Evolutionary conservation across 2,329 filamentous ascomycete genomes (phyloP), one percentile per base, ranked within the genome.

Genomic region (Botryotinia globosa): DNA sequence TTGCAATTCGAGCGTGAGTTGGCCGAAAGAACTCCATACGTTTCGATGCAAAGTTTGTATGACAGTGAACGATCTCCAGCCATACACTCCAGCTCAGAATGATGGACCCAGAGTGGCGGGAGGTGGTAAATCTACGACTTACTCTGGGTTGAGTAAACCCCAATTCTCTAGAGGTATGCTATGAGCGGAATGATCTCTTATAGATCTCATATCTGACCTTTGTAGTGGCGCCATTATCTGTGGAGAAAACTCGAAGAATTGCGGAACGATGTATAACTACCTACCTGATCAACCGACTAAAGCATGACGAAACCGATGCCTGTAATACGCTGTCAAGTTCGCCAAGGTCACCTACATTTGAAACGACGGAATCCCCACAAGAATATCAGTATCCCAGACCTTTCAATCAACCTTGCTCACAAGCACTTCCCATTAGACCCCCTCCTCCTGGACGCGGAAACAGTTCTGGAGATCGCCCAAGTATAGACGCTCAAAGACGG

Each of bases 1-100:
- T 48, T 97, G 94, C 81, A 92, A 91, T 78, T 92, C 91, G 71
- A 88, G 90, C 72, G 91, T 97, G 76, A 87, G 91, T 72, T 97
- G 94, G 91, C 93, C 93, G 2, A 88, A 87, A 74, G 88, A 91
- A 70, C 83, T 94, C 74, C 87, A 87, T 51, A 88, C 91, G 54
- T 97, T 96, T 81, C 88, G 93, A 77, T 97, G 94, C 81, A 92
- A 92, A 59, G 91, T 93, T 71, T 97, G 94, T 81, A 84, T 92
- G 78, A 96, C 92, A 29, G 90, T 97, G 80, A 97, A 97, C 80
- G 94, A 97, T 80, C 82, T 97, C 69, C 85, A 87, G 74, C 85
- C 86, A 59, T 73, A 81, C 44, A 51, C 22, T 29, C 54, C 63
- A n/a, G 18, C 20, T 32, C 20, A 54, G 6, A 51, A 44, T 32